phyloP scores from a whole-genome alignment of 768 basidiomycete species.

The Macrolepiota albuminosa region DNA sequence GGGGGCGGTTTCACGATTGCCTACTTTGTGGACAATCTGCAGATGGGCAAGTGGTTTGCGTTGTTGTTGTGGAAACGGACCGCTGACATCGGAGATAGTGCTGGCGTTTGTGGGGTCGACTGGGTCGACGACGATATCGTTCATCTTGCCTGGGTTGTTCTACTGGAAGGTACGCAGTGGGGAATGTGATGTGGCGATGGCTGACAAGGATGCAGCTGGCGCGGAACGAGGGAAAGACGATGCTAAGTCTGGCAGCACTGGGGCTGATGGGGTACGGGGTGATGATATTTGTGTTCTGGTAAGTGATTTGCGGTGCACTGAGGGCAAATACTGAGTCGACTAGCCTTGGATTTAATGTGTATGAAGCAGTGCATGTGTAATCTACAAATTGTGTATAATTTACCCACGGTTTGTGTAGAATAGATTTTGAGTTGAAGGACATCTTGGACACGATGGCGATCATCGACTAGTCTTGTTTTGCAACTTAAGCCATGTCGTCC shows the following conservation, averaged over 20 bases:
- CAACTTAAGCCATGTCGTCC: neutral
- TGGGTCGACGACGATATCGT: slow-evolving; percentile 94
- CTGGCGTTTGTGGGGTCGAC: slow-evolving; percentile 96
- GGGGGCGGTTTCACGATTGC: slow-evolving; percentile 65
- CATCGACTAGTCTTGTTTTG: neutral
- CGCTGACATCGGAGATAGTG: slow-evolving; percentile 41
- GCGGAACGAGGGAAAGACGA: slow-evolving; percentile 54
- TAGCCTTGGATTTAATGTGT: slow-evolving; percentile 79
- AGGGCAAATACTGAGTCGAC: slow-evolving; percentile 7
- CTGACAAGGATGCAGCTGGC: slow-evolving; percentile 46
- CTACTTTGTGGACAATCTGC: slow-evolving; percentile 73
- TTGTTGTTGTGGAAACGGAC: neutral
- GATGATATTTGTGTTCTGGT: slow-evolving; percentile 87
- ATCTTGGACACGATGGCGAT: neutral
- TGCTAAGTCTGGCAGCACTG: slow-evolving; percentile 55
- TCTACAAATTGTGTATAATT: slow-evolving; percentile 10
- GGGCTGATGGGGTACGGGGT: slow-evolving; percentile 71
- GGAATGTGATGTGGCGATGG: neutral
- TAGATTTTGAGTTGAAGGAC: neutral
- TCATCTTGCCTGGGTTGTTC: slow-evolving; percentile 90
- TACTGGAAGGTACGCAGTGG: slow-evolving; percentile 78
- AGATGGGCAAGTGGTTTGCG: slow-evolving; percentile 51
- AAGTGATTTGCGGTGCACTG: slow-evolving; percentile 23
- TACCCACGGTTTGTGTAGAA: slow-evolving; percentile 32
- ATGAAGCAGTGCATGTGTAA: slow-evolving; percentile 44